phyloP scores from a whole-genome alignment of 208 protist genomes.

The Blechomonas ayalai region DNA sequence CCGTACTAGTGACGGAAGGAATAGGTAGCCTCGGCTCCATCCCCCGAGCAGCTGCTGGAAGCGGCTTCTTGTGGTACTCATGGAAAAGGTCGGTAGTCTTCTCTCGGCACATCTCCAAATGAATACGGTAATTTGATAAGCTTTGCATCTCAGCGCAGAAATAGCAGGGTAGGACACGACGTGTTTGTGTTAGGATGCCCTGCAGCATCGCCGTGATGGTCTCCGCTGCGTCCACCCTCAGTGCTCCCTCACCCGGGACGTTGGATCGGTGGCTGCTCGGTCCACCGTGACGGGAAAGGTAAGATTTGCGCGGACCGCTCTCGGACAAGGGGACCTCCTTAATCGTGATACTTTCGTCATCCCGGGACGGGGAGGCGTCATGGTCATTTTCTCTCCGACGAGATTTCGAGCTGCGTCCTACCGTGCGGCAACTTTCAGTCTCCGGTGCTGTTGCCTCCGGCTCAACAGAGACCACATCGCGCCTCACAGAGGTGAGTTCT shows the following conservation, averaged over 20 bases:
- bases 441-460: slow-evolving; percentile 4
- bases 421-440: too few relatives aligned
- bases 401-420: too few relatives aligned
- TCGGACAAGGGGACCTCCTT: too few relatives aligned
- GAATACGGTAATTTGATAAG: slow-evolving; percentile 34
- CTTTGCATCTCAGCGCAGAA: slow-evolving; percentile 55
- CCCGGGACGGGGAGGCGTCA: slow-evolving; percentile 9
- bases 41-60: slow-evolving; percentile 11
- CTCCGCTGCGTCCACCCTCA: slow-evolving; percentile 3
- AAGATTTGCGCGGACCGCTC: too few relatives aligned
- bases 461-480: too few relatives aligned
- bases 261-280: too few relatives aligned
- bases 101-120: slow-evolving; percentile 37
- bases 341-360: too few relatives aligned
- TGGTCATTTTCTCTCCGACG: slow-evolving; percentile 16
- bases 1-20: slow-evolving; percentile 4
- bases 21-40: slow-evolving; percentile 13
- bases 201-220: slow-evolving; percentile 31
- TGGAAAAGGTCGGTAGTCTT: slow-evolving; percentile 25
- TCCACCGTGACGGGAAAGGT: too few relatives aligned
- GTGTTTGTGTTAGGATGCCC: slow-evolving; percentile 49
- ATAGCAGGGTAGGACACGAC: slow-evolving; percentile 65
- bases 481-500: too few relatives aligned
- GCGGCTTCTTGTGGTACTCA: slow-evolving; percentile 12
- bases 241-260: slow-evolving; percentile 8